Conservation (phyloP, 176 grass and related monocot species). For the Elymus sibiricus region DNA sequence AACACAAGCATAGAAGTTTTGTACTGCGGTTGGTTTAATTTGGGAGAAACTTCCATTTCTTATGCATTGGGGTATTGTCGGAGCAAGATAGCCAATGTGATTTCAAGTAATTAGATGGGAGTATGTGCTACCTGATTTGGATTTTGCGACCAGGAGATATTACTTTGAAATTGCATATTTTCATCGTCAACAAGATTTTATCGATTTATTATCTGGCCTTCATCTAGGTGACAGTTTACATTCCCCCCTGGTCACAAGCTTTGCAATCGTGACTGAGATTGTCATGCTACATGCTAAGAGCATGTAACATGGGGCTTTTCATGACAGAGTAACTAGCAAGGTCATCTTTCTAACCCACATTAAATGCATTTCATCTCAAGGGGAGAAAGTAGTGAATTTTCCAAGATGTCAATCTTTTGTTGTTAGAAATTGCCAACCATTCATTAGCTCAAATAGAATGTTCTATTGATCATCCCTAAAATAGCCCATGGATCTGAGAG, state of each 20-base stretch:
- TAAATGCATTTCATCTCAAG: neutral
- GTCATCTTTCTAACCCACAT: neutral
- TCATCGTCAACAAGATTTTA: neutral
- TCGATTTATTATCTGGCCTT: neutral
- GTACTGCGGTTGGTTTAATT: too few species aligned
- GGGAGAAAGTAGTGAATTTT: neutral
- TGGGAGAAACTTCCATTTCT: too few species aligned
- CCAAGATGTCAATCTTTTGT: neutral
- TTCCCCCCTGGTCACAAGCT: neutral
- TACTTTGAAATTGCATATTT: neutral
- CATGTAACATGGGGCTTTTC: neutral
- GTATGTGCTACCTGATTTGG: neutral
- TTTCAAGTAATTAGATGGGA: neutral
- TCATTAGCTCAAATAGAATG: neutral
- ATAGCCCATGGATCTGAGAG: too few species aligned
- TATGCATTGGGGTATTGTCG: too few species aligned
- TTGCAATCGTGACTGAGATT: neutral
- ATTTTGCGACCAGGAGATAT: neutral
- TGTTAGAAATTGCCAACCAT: neutral
- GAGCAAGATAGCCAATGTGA: neutral
- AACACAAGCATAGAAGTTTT: too few species aligned
- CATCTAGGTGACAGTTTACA: neutral
- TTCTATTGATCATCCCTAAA: neutral
- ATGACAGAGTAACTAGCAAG: neutral
- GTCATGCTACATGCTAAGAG: neutral